Conservation (phyloP, 768 basidiomycete species). For the Trametes cinnabarina region DNA sequence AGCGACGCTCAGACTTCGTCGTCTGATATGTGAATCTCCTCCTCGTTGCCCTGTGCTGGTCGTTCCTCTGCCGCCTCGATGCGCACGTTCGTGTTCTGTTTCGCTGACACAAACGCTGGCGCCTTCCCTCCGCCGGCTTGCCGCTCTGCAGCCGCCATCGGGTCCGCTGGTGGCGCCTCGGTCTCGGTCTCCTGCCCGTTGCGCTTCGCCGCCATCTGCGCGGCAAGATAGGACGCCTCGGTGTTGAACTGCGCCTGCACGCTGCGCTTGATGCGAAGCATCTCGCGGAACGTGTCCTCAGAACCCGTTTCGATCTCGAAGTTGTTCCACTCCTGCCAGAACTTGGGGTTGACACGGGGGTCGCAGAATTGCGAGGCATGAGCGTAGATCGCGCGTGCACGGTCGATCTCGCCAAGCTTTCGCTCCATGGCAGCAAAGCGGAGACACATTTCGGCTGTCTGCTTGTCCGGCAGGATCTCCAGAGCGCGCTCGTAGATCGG, state of each 20-base stretch:
- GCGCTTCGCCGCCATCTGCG: slow-evolving; percentile 64
- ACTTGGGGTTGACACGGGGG: slow-evolving; percentile 84
- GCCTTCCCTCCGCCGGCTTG: slow-evolving; percentile 49
- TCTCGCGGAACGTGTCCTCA: slow-evolving; percentile 96
- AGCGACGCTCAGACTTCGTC: slow-evolving; percentile 58
- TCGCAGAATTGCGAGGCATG: slow-evolving; percentile 99
- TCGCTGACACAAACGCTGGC: slow-evolving; percentile 78
- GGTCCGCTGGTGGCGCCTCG: slow-evolving; percentile 49
- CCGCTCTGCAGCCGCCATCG: slow-evolving; percentile 85
- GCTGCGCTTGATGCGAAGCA: slow-evolving; percentile 94
- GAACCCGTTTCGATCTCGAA: slow-evolving; percentile 99
- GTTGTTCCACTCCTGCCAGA: slow-evolving; percentile 96
- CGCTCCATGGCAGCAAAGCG: slow-evolving; percentile 95
- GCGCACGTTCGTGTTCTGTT: slow-evolving; percentile 41
- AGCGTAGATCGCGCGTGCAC: slow-evolving; percentile 93
- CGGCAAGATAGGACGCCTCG: slow-evolving; percentile 88
- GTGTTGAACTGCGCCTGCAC: slow-evolving; percentile 99
- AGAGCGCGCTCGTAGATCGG: slow-evolving; percentile 95
- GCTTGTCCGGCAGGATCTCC: slow-evolving; percentile 87
- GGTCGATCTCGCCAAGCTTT: slow-evolving; percentile 98
- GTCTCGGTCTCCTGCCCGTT: slow-evolving; percentile 39
- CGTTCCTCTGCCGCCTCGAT: slow-evolving; percentile 38
- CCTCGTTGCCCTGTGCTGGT: slow-evolving; percentile 49
- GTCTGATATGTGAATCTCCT: slow-evolving; percentile 88
- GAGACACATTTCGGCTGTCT: slow-evolving; percentile 97